Percentiles rank a stretch among this genome's conserved stretches.
Evolutionary conservation across 2,329 filamentous ascomycete species (phyloP).

Genomic region (Drechslerella stenobrocha): DNA sequence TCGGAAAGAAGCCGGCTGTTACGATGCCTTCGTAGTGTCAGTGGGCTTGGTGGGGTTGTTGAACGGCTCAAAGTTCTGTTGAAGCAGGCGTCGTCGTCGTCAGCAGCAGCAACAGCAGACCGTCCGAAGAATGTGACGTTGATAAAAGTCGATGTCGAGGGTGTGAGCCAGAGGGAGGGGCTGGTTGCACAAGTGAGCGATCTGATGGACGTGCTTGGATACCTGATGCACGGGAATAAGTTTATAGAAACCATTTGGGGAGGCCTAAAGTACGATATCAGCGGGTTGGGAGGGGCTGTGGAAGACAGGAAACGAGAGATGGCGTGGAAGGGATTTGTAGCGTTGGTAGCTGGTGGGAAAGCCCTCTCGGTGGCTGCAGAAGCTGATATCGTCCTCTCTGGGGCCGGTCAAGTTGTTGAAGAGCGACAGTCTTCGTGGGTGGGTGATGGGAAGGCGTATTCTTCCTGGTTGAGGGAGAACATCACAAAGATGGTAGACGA

Average conservation of each 20-base stretch:
- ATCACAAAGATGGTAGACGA: conserved; percentile 58
- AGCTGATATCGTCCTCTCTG: conserved; percentile 56
- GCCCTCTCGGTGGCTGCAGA: conserved; percentile 65
- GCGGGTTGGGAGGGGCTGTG: neutral
- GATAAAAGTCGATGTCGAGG: conserved; percentile 48
- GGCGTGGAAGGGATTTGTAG: conserved; percentile 67
- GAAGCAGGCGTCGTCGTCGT: conserved; percentile 58
- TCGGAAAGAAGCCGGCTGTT: conserved; percentile 62
- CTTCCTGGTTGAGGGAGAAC: conserved; percentile 71
- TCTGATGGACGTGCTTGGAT: conserved; percentile 57
- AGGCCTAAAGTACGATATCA: conserved; percentile 53
- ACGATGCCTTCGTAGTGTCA: conserved; percentile 70
- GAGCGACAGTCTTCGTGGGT: conserved; percentile 62
- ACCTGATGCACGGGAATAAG: conserved; percentile 43
- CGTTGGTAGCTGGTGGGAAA: conserved; percentile 64
- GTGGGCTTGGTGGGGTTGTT: conserved; percentile 76
- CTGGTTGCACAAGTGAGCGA: conserved; percentile 55
- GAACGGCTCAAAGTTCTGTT: conserved; percentile 69
- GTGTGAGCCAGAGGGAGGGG: conserved; percentile 52
- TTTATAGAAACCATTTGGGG: conserved; percentile 50
- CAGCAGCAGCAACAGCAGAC: conserved; percentile 54
- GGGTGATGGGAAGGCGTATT: conserved; percentile 67
- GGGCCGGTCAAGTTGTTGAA: conserved; percentile 16
- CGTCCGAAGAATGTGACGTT: conserved; percentile 32
- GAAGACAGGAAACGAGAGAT: conserved; percentile 59